Percentiles rank a stretch among this genome's conserved stretches.
Evolutionary conservation across 1,284 basidiomycete species (phyloP).

Genomic region (Trichosporon faecale): DNA sequence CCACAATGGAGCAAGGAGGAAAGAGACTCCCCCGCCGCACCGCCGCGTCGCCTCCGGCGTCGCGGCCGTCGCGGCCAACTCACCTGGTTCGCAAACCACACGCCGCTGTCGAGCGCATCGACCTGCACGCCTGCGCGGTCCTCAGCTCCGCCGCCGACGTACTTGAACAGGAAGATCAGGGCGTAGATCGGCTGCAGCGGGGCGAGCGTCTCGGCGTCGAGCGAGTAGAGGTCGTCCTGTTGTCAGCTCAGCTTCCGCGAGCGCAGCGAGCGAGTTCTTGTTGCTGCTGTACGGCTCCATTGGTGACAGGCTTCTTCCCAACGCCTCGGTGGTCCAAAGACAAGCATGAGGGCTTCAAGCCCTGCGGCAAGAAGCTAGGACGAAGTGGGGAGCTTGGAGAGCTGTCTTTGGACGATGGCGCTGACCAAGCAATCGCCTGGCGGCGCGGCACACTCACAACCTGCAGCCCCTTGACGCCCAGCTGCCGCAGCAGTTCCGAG

Average conservation of each 20-base stretch:
- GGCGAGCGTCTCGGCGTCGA: constrained; percentile 69
- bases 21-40: neutral
- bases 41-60: neutral
- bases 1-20: no score
- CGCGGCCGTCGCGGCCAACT: constrained; percentile 16
- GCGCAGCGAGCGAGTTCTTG: neutral
- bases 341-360: no score
- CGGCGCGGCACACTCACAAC: constrained; percentile 42
- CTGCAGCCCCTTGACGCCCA: constrained; percentile 55
- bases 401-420: no score
- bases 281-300: no score
- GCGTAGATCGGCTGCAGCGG: constrained; percentile 76
- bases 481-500: constrained; percentile 51
- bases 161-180: constrained; percentile 91
- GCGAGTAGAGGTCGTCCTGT: constrained; percentile 77
- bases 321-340: no score
- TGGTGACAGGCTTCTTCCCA: no score
- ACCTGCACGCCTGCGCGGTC: constrained; percentile 51
- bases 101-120: constrained; percentile 67
- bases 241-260: neutral
- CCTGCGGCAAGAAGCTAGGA: no score
- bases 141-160: constrained; percentile 61
- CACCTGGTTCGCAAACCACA: constrained; percentile 82
- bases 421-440: neutral
- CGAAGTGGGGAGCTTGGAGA: no score